A percentile compares a stretch with the other conserved stretches of the same genome.
Conservation (phyloP, 2,329 filamentous ascomycete species). For the Alternaria longipes region DNA sequence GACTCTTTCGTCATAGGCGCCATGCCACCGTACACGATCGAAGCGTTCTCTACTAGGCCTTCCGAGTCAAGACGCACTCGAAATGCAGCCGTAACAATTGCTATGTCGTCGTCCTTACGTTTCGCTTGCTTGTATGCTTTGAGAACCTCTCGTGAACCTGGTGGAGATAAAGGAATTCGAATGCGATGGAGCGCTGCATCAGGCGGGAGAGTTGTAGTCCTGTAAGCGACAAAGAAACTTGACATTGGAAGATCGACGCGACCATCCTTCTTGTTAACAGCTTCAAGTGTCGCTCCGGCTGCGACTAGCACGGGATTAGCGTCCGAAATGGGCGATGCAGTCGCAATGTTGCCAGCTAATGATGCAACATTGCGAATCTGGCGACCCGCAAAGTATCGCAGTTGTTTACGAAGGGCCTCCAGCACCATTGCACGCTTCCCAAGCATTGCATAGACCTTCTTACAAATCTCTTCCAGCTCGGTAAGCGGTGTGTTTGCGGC, state of each 20-base stretch:
- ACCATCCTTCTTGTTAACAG: conserved; percentile 73
- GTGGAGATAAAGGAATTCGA: conserved; percentile 74
- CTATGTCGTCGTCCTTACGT: conserved; percentile 96
- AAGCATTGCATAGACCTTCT: conserved; percentile 69
- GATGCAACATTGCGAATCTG: conserved; percentile 97
- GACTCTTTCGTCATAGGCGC: conserved; percentile 86
- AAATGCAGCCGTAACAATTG: conserved; percentile 89
- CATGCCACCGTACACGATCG: conserved; percentile 92
- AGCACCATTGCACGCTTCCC: conserved; percentile 49
- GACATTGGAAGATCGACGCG: conserved; percentile 72
- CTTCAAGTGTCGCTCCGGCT: conserved; percentile 79
- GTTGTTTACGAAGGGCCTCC: conserved; percentile 84
- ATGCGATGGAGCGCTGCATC: conserved; percentile 86
- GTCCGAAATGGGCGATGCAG: conserved; percentile 94
- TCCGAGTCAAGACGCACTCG: conserved; percentile 74
- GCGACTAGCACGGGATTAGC: conserved; percentile 91
- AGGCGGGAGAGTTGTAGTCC: conserved; percentile 78
- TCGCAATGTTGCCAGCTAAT: conserved; percentile 89
- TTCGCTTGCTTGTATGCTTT: conserved; percentile 95
- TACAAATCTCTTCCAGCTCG: conserved; percentile 84
- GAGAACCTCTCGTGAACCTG: conserved; percentile 77
- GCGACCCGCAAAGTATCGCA: conserved; percentile 90
- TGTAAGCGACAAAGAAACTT: conserved; percentile 89
- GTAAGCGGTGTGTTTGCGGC: conserved; percentile 92
- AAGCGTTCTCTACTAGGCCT: conserved; percentile 74